Base-by-base conservation (phyloP, 352 stramenopile species). In the Globisporangium viniferum region DNA sequence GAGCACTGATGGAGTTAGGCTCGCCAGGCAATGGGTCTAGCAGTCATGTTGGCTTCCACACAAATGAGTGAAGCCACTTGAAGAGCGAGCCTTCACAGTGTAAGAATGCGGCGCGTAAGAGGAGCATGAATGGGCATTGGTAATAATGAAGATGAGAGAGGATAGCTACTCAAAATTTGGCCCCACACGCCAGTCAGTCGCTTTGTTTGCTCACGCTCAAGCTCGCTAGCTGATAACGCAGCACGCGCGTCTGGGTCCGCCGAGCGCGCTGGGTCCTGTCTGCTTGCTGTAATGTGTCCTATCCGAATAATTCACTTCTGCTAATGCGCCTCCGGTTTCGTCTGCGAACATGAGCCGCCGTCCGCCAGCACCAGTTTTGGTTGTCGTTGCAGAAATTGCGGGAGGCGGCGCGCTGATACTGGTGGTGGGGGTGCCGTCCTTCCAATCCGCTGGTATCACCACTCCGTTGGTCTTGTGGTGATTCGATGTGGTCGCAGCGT, bases 271-370 rank as follows among this genome's bases (percentile, higher is more conserved):
- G 1, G 73, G 70, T 14, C 71, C 65, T n/a, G 72, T 63, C 63
- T 92, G 84, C 56, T 93, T 93, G 75, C 84, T 92, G 74, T 93
- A 93, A 59, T 93, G 86, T 59, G 82, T 91, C 68, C 83, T 71
- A 69, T 79, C 87, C 12, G 85, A 93, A 63, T 89, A 93, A 41
- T 56, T 91, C 58, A 91, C 83, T 64, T 92, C 83, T 14, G 80
- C 75, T 9, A 92, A 66, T 22, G 49, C 48, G 14, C 82, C 84
- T 44, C 82, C 86, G 5, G 69, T 75, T 64, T 93, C 86, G 55
- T 93, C 86, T 3, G 81, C 86, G 59, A 93, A 93, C 8, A 74
- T 80, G 33, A 93, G 79, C 59, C 64, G 68, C 39, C 81, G 77
- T 9, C 33, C 54, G 20, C 49, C 51, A 18, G 24, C 62, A 29